Conservation (phyloP, 192 early-diverging fungal genomes). For the Linnemannia hyalina region DNA sequence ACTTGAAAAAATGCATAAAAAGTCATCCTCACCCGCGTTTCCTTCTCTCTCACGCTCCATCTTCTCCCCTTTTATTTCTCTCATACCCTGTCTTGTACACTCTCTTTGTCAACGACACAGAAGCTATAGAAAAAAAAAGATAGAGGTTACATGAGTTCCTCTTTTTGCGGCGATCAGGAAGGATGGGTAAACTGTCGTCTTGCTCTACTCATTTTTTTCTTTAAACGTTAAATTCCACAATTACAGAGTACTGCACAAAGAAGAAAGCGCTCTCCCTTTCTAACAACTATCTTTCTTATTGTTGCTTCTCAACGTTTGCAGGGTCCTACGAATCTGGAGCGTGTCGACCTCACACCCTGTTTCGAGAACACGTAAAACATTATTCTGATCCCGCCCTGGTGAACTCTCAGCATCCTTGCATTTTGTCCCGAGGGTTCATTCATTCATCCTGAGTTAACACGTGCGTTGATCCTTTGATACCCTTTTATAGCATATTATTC, state of each 20-base stretch:
- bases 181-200: too few relatives aligned
- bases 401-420: not conserved
- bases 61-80: not conserved
- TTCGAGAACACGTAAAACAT: slow-evolving; percentile 31
- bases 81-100: not conserved
- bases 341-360: slow-evolving; percentile 26
- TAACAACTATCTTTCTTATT: too few relatives aligned
- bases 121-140: not conserved
- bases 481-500: slow-evolving; percentile 14
- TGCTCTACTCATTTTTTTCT: too few relatives aligned
- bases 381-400: not conserved
- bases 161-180: too few relatives aligned
- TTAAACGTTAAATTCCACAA: too few relatives aligned
- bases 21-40: not conserved
- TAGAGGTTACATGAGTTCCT: too few relatives aligned
- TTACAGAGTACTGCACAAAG: too few relatives aligned
- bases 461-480: not conserved
- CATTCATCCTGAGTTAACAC: not conserved
- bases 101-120: not conserved
- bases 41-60: not conserved
- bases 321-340: slow-evolving; percentile 27
- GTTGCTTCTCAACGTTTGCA: not conserved
- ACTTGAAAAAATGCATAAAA: not conserved
- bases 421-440: not conserved
- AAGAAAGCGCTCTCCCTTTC: too few relatives aligned